Conservation (phyloP, 2,329 filamentous ascomycete genomes). For the Coniochaeta sp. region DNA sequence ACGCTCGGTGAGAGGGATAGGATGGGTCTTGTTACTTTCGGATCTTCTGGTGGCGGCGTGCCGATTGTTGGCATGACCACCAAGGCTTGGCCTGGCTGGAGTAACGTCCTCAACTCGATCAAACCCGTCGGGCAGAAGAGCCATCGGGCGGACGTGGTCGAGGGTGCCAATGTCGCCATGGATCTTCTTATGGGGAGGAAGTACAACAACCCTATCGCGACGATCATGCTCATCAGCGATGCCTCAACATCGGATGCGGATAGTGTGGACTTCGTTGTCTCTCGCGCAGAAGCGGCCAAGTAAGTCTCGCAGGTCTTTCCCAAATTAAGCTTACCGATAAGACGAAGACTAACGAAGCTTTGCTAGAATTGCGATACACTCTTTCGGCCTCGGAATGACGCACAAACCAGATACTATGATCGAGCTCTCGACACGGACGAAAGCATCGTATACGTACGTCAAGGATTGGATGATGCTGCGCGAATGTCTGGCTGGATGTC, state of each 20-base stretch:
- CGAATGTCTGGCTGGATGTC: slow-evolving; percentile 87
- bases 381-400: slow-evolving; percentile 90
- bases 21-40: slow-evolving; percentile 96
- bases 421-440: slow-evolving; percentile 88
- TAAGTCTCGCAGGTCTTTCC: slow-evolving; percentile 35
- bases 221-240: slow-evolving; percentile 94
- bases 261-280: slow-evolving; percentile 96
- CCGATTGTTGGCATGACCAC: slow-evolving; percentile 97
- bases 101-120: slow-evolving; percentile 76
- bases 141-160: slow-evolving; percentile 89
- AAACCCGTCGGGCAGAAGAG: slow-evolving; percentile 95
- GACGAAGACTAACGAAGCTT: slow-evolving; percentile 15
- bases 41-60: slow-evolving; percentile 85
- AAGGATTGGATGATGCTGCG: slow-evolving; percentile 99
- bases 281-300: slow-evolving; percentile 93
- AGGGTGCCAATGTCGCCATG: slow-evolving; percentile 97
- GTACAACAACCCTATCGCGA: slow-evolving; percentile 89
- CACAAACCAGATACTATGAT: slow-evolving; percentile 99
- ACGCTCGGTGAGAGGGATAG: slow-evolving; percentile 87
- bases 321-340: neutral
- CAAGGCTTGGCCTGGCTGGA: slow-evolving; percentile 89
- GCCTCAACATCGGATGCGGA: slow-evolving; percentile 91
- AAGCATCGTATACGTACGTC: slow-evolving; percentile 95
- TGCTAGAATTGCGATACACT: slow-evolving; percentile 80
- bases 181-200: slow-evolving; percentile 97